Conservation (phyloP, 768 basidiomycete species). For the Xanthoconium purpureum region DNA sequence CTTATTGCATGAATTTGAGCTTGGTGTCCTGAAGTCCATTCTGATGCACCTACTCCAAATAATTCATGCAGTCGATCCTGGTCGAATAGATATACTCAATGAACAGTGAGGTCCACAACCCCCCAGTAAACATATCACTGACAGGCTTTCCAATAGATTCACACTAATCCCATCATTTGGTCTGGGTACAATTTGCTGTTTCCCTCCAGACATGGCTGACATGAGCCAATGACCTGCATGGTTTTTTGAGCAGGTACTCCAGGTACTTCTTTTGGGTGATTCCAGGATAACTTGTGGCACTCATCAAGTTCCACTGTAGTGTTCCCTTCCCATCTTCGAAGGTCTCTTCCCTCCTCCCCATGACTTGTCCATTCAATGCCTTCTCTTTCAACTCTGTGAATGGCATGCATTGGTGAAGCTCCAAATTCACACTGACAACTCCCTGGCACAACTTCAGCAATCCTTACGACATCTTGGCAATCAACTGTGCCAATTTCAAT, state of each 20-base stretch:
- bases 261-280: not conserved
- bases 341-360: not conserved
- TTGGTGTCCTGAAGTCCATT: not conserved
- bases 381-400: not conserved
- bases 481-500: not conserved
- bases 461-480: not conserved
- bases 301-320: not conserved
- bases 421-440: not conserved
- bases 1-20: not conserved
- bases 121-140: not conserved
- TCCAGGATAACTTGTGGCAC: not conserved
- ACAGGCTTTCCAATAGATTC: not conserved
- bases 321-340: not conserved
- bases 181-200: not conserved
- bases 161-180: not conserved
- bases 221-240: not conserved
- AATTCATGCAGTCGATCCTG: not conserved
- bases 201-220: not conserved
- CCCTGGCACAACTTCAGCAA: not conserved
- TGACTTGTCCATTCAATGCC: not conserved
- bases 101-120: not conserved
- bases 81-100: not conserved
- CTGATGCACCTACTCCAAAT: not conserved
- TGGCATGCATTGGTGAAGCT: conserved; percentile 2
- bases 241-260: not conserved